Evolutionary conservation across 257 asterid species (phyloP), one percentile per base, ranked within the genome.

Genomic region (Henckelia pumila): DNA sequence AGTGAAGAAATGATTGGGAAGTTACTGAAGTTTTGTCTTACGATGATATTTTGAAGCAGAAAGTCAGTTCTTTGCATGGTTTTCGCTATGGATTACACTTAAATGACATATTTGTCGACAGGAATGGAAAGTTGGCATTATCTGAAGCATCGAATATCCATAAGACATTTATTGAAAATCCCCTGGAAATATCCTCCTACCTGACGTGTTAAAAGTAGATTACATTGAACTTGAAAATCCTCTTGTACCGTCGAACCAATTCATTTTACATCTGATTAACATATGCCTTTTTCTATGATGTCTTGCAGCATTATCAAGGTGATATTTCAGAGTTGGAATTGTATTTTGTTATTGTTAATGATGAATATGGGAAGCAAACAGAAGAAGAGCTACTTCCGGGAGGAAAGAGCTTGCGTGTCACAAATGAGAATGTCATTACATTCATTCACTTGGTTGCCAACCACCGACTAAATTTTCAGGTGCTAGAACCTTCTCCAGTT

Each of bases 381-480:
- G 99, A 94, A 80, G 97, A 94, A 67, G 99, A 94, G 77, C 85
- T 94, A 73, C 86, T 88, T 79, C 88, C 95, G 0, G 95, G 89
- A 47, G 99, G 99, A 67, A 91, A 84, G 81, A 84, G 80, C 81
- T 70, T 55, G 33, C 89, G 87, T 49, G 99, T 94, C 58, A 91
- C 96, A 17, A 94, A 85, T 77, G 95, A 94, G 44, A 94, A 94
- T 74, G 97, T 91, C 78, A 94, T 94, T 67, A 85, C 88, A 69
- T 94, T 78, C 84, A 94, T 94, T 79, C 97, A 94, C 86, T 83
- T 94, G 32, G 89, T 91, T 35, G 96, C 99, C 59, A 94, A 94
- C 85, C 91, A 91, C 76, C 90, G 97, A 53, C 79, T 94, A 86
- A 94, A 94, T 79, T 83, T 78, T 87, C 99, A 88, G 89, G 99